Base-by-base conservation (phyloP, 805 yeast species). In the Isabelozyma pseudorhagii region DNA sequence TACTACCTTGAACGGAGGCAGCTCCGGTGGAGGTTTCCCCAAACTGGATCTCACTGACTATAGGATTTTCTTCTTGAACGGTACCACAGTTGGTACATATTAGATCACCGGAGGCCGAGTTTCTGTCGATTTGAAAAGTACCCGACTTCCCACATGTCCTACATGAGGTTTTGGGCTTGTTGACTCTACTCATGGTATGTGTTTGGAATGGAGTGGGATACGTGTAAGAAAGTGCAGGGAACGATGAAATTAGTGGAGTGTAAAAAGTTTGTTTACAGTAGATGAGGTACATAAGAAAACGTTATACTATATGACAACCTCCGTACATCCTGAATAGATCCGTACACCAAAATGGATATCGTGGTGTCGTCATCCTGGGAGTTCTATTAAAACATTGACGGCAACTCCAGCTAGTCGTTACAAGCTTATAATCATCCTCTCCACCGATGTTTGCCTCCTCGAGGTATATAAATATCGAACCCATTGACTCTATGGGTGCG, bases 11-110 rank as follows among this genome's bases (percentile, higher is more conserved):
- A 1, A 94, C 97, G 46, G 88, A 83, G 36, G 99, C 97, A 11
- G 97, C 97, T 58, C 99, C 99, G 25, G 86, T 79, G 15, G 96
- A 79, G 2, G 92, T 79, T 62, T 96, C 99, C 42, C 96, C 94
- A 71, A 92, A 94, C 10, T 94, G 88, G 47, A 96, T 94, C 64
- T 94, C 99, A 7, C 96, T 84, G 9, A 96, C 98, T 56, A 94
- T 93, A 17, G 96, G 96, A 59, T 90, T 88, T 62, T 92, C 98
- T 55, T 90, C 96, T 50, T 81, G 80, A 29, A 94, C 97, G 17
- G 83, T 72, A 66, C 97, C 97, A 81, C 99, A 94, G 34, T 69
- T 64, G 39, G 78, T 74, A 74, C 99, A 94, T 10, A 90, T 85
- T 29, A 89, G 64, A 66, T 90, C 97, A 2, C 87, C 85, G 4